Base-by-base conservation (phyloP, 495 filamentous ascomycete genomes). In the Trichoderma erinaceum region DNA sequence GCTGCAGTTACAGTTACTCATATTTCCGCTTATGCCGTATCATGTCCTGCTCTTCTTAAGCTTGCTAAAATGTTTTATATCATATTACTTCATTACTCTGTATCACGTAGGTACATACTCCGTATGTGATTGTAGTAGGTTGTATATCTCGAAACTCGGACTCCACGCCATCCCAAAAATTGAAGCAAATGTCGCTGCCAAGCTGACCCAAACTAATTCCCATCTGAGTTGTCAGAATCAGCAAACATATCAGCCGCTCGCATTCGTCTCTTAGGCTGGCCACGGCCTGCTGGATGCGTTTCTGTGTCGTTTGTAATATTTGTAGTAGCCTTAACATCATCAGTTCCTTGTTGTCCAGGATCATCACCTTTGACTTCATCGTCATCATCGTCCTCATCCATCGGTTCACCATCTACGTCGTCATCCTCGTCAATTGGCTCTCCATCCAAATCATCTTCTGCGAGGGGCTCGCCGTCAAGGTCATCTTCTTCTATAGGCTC, bases 181-280 rank as follows among this genome's bases (percentile, higher is more conserved):
- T 23, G 8, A 1, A 48, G 5, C 12, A 18, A 5, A 72, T 72
- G 68, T 68, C 71, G 73, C 73, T 69, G 73, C 69, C 68, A 70
- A 71, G 63, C 67, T 69, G 18, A n/a, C n/a, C 48, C 10, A 64
- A 68, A 78, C 68, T 70, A 71, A 66, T 70, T 76, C 25, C 71
- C 73, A 11, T 81, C 80, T 12, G 80, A 82, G 35, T 71, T 71
- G 64, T 80, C 81, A 3, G 80, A 82, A 72, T 86, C 89, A 18
- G 90, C 93, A 85, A 97, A 97, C 92, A 97, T 96, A 74, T 97
- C 93, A 73, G 92, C 92, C 4, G 93, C 93, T 70, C 87, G 91
- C 75, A 92, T 91, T 64, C 93, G 86, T 70, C 85, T 86, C 68
- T 69, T 75, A 18, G 77, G 68, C 67, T 75, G 63, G 65, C 70